Evolutionary conservation across 2,329 filamentous ascomycete species (phyloP).

Genomic region (Aspergillus fructus): DNA sequence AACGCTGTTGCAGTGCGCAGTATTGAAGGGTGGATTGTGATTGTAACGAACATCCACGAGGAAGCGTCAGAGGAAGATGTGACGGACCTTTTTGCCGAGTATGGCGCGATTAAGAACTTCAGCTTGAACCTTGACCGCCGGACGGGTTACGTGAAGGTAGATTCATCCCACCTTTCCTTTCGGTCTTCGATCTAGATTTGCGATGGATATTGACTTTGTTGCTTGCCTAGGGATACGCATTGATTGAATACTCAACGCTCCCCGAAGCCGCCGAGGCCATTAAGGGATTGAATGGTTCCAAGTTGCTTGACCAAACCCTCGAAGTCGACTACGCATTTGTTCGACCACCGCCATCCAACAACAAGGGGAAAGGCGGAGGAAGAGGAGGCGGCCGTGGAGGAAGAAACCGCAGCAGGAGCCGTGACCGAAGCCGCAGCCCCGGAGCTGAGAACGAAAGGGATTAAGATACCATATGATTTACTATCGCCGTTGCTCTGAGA

Average conservation of each 20-base stretch:
- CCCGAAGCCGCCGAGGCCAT: constrained; percentile 64
- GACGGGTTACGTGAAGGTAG: constrained; percentile 67
- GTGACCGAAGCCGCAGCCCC: constrained; percentile 48
- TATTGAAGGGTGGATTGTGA: constrained; percentile 68
- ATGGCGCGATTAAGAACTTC: constrained; percentile 66
- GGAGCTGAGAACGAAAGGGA: constrained; percentile 37
- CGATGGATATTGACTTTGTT: constrained; percentile 14
- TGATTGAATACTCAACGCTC: constrained; percentile 66
- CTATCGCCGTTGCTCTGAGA: background rate
- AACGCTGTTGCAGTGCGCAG: constrained; percentile 61
- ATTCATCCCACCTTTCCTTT: constrained; percentile 14
- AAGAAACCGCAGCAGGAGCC: constrained; percentile 44
- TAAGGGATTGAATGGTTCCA: constrained; percentile 58
- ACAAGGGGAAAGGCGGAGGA: constrained; percentile 43
- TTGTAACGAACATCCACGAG: constrained; percentile 69
- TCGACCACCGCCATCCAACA: constrained; percentile 53
- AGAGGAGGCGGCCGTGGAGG: constrained; percentile 45
- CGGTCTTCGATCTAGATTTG: background rate
- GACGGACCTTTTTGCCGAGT: constrained; percentile 65
- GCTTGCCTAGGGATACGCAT: constrained; percentile 58
- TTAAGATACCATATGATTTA: constrained; percentile 17
- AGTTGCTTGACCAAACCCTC: constrained; percentile 66
- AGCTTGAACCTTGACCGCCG: constrained; percentile 65
- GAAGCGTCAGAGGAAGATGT: constrained; percentile 68
- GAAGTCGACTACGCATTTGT: constrained; percentile 67